Evolutionary conservation across 1,139 yeast species (phyloP).

Genomic region (Meyerozyma athensensis): DNA sequence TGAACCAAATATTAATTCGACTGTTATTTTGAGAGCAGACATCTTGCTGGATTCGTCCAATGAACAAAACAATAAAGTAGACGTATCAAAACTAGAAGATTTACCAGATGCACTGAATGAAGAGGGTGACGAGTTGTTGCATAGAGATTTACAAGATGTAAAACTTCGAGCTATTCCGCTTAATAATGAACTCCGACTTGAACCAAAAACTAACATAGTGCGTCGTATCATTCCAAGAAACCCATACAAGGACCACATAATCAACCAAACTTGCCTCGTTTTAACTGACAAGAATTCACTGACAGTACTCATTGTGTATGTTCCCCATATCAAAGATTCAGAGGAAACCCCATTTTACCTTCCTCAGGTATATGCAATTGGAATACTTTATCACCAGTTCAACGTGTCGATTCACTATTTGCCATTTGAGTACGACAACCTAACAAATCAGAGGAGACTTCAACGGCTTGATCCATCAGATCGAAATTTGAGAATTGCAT

Average conservation of each 20-base stretch:
- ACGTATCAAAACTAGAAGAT: slow-evolving; percentile 24
- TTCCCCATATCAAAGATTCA: slow-evolving; percentile 62
- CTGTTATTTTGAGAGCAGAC: slow-evolving; percentile 87
- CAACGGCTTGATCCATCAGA: slow-evolving; percentile 40
- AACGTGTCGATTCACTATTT: slow-evolving; percentile 77
- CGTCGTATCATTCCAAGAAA: slow-evolving; percentile 85
- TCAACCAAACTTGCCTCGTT: slow-evolving; percentile 79
- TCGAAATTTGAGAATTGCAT: slow-evolving; percentile 76
- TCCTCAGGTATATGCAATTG: slow-evolving; percentile 82
- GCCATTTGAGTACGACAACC: slow-evolving; percentile 45
- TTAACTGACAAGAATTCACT: slow-evolving; percentile 23
- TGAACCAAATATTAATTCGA: slow-evolving; percentile 89
- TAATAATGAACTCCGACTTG: slow-evolving; percentile 22
- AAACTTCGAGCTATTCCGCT: slow-evolving; percentile 45
- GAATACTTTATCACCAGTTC: slow-evolving; percentile 49
- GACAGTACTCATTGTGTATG: slow-evolving; percentile 55
- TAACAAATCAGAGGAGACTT: slow-evolving; percentile 12
- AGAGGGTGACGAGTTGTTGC: slow-evolving; percentile 32
- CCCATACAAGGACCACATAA: slow-evolving; percentile 76
- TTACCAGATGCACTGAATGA: slow-evolving; percentile 11
- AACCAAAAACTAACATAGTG: slow-evolving; percentile 51
- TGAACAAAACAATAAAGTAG: slow-evolving; percentile 28
- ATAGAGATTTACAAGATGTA: slow-evolving; percentile 52
- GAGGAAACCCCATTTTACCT: slow-evolving; percentile 81
- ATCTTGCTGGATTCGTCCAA: slow-evolving; percentile 48